These are phyloP conservation scores for Citrus medica DNA, from an alignment of 345 rosid species.

Conservation along the genomic window DNA sequence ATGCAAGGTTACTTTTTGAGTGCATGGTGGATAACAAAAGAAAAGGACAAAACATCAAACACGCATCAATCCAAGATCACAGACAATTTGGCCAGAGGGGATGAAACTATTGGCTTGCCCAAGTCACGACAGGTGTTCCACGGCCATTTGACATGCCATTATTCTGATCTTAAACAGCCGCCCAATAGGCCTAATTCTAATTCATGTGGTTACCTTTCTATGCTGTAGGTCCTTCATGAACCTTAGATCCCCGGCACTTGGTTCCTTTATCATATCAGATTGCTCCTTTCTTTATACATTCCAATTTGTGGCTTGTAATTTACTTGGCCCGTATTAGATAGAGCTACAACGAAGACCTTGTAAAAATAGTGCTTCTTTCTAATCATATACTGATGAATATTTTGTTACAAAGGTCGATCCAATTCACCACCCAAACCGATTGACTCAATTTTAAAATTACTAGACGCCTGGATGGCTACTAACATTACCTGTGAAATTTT, in stretches of 20 bases:
- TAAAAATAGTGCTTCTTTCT: neutral
- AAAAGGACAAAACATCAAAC: conserved; percentile 33
- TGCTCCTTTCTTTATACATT: neutral
- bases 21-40: conserved; percentile 45
- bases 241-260: conserved; percentile 24
- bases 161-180: conserved; percentile 13
- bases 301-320: neutral
- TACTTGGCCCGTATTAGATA: neutral
- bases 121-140: neutral
- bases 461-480: too few relatives aligned
- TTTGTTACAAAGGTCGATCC: neutral
- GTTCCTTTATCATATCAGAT: neutral
- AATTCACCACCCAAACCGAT: neutral
- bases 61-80: neutral
- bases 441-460: neutral
- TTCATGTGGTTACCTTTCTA: neutral
- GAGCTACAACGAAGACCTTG: neutral
- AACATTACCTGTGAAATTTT: too few relatives aligned
- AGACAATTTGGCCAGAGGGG: conserved; percentile 10
- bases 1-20: conserved; percentile 37
- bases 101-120: conserved; percentile 7
- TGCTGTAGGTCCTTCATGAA: conserved; percentile 24
- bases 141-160: conserved; percentile 13
- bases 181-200: neutral
- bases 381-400: neutral